Evolutionary conservation across 169 alveolate genomes (phyloP).

Genomic region (Babesia sp.): DNA sequence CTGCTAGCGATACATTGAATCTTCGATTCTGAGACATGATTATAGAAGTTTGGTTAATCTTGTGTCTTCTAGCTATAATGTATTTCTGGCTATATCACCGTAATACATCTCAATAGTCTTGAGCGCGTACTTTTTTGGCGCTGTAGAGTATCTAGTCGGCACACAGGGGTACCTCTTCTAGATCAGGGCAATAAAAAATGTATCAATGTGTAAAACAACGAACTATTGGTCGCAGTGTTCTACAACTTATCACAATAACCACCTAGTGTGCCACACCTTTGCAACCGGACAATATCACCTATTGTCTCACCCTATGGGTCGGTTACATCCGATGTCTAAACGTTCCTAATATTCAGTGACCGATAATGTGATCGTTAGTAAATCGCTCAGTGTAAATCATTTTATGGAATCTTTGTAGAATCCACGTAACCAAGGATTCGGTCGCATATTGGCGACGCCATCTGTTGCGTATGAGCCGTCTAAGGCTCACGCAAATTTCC

Average conservation of each 20-base stretch:
- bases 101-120: not conserved
- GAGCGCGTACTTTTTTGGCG: not conserved
- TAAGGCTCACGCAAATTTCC: not conserved
- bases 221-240: not conserved
- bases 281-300: no score
- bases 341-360: no score
- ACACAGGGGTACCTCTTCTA: not conserved
- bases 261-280: no score
- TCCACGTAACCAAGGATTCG: slow-evolving; percentile 7
- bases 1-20: slow-evolving; percentile 32
- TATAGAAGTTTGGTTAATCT: no score
- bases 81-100: no score
- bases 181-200: not conserved
- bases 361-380: no score
- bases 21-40: slow-evolving; percentile 8
- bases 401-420: no score
- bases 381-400: no score
- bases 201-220: not conserved
- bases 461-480: slow-evolving; percentile 29
- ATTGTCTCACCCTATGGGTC: slow-evolving; percentile 5
- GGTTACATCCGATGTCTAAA: no score
- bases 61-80: no score
- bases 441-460: slow-evolving; percentile 22
- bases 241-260: no score
- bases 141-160: not conserved